Conservation (phyloP, 495 filamentous ascomycete species). For the Aspergillus baeticus region DNA sequence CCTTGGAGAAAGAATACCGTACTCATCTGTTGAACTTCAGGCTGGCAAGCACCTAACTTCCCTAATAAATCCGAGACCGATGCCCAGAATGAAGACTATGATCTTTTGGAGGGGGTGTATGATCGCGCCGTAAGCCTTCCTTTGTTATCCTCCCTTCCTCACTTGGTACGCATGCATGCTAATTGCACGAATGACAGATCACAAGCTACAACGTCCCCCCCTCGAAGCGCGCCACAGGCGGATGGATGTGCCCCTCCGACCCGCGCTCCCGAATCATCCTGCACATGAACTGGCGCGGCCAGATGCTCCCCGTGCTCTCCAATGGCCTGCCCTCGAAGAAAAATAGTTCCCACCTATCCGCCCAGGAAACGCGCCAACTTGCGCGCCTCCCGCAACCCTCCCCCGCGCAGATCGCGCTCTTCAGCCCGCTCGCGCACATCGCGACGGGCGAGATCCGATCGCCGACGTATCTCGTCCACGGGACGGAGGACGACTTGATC, state of each 20-base stretch:
- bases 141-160: no score
- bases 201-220: conserved; percentile 17
- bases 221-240: conserved; percentile 10
- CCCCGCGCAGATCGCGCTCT: conserved; percentile 21
- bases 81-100: background rate
- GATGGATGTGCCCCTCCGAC: conserved; percentile 33
- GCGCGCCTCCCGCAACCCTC: background rate
- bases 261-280: conserved; percentile 36
- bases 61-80: conserved; percentile 16
- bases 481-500: conserved; percentile 45
- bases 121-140: conserved; percentile 16
- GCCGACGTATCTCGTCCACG: conserved; percentile 50
- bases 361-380: no score
- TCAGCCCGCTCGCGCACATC: conserved; percentile 43
- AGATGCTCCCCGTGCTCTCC: conserved; percentile 39
- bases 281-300: conserved; percentile 48
- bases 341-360: no score
- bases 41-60: background rate
- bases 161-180: no score
- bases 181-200: conserved; percentile 21
- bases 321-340: no score
- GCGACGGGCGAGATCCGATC: conserved; percentile 29
- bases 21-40: no score
- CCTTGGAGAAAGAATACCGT: no score
- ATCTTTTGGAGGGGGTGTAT: conserved; percentile 13